Conservation (phyloP, 345 rosid species). For the Euphorbia peplus region DNA sequence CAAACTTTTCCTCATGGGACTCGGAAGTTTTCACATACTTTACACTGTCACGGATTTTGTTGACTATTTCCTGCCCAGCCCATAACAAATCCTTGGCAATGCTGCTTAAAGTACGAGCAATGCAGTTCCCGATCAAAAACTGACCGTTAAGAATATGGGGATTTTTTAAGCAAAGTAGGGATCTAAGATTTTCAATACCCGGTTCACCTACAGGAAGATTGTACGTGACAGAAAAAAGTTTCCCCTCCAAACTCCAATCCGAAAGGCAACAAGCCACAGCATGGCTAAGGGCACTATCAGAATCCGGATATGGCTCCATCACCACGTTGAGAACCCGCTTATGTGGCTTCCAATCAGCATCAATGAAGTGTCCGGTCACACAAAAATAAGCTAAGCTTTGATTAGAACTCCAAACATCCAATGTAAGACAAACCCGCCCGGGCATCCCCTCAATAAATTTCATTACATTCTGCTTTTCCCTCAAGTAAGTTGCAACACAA, state of each 20-base stretch:
- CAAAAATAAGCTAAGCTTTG: constrained; percentile 61
- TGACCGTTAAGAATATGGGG: constrained; percentile 77
- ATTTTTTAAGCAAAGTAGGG: constrained; percentile 64
- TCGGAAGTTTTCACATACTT: constrained; percentile 84
- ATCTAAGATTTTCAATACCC: constrained; percentile 60
- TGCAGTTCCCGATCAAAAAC: constrained; percentile 62
- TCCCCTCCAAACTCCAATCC: constrained; percentile 81
- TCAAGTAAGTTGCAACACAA: constrained; percentile 68
- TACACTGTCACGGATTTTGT: constrained; percentile 75
- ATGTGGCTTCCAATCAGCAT: constrained; percentile 77
- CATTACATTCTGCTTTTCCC: constrained; percentile 68
- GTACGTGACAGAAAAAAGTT: constrained; percentile 68
- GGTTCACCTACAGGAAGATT: constrained; percentile 49
- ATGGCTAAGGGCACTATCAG: constrained; percentile 63
- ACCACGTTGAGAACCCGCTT: constrained; percentile 74
- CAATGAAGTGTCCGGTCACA: constrained; percentile 79
- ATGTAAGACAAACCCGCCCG: constrained; percentile 64
- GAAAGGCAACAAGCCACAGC: constrained; percentile 79
- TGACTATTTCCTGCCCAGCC: constrained; percentile 50
- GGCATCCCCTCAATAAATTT: constrained; percentile 53
- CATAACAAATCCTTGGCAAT: constrained; percentile 58
- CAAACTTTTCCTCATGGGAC: constrained; percentile 79
- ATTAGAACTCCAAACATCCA: constrained; percentile 66
- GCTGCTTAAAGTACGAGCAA: constrained; percentile 52
- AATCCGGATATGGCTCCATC: constrained; percentile 80